Conservation (phyloP, 1,284 basidiomycete species). For the Pisolithus thermaeus region DNA sequence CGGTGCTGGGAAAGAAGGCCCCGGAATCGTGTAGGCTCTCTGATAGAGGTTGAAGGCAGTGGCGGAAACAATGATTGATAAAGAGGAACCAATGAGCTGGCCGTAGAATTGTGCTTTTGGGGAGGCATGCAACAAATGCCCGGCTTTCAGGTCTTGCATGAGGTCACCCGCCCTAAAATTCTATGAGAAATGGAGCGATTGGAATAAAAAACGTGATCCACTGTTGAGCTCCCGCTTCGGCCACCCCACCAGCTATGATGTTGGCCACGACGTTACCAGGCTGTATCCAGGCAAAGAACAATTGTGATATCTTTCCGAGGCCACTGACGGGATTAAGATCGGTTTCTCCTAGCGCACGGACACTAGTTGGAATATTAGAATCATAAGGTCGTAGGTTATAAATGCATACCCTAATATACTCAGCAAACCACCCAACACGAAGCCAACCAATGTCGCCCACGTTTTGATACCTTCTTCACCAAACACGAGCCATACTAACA, state of each 20-base stretch:
- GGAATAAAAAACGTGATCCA: conserved; percentile 32
- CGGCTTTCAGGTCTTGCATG: conserved; percentile 98
- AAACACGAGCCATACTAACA: conserved; percentile 84
- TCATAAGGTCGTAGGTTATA: not conserved
- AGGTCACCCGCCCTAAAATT: conserved; percentile 81
- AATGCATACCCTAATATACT: conserved; percentile 76
- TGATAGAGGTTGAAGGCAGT: conserved; percentile 88
- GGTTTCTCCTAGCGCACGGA: conserved; percentile 88
- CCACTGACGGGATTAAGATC: conserved; percentile 93
- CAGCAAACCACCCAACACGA: conserved; percentile 76
- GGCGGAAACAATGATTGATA: conserved; percentile 85
- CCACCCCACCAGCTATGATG: conserved; percentile 93
- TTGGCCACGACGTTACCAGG: conserved; percentile 94
- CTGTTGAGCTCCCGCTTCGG: conserved; percentile 95
- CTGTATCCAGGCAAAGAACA: conserved; percentile 91
- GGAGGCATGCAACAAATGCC: conserved; percentile 82
- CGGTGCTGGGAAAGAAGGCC: conserved; percentile 90
- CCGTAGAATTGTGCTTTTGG: conserved; percentile 85
- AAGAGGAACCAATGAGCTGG: conserved; percentile 81
- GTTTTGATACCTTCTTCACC: conserved; percentile 87
- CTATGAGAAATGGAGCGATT: not conserved
- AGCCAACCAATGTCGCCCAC: conserved; percentile 88
- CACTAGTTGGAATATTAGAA: conserved; percentile 39
- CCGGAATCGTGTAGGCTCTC: conserved; percentile 79
- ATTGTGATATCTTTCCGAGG: conserved; percentile 90